A percentile compares a stretch with the other conserved stretches of the same genome.
These are phyloP conservation scores for Kodamaea leandrae DNA, from an alignment of 805 yeast species.

Conservation along the genomic window DNA sequence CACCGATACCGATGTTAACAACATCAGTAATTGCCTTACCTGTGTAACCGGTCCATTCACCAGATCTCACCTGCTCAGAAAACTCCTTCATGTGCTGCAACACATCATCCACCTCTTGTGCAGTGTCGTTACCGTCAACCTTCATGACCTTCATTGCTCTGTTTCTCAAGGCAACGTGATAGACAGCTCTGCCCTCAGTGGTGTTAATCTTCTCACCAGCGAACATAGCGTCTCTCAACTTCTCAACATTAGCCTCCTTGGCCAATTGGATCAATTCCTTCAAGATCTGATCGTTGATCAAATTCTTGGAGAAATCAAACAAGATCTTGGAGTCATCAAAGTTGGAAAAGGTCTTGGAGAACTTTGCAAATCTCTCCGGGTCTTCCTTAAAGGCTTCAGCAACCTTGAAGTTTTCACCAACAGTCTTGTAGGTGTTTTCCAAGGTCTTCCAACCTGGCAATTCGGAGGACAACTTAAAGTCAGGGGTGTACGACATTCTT, in stretches of 20 bases:
- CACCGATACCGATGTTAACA: conserved; percentile 98
- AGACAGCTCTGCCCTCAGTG: conserved; percentile 96
- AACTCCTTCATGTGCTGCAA: conserved; percentile 96
- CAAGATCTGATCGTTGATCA: conserved; percentile 82
- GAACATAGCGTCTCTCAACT: conserved; percentile 87
- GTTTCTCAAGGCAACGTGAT: conserved; percentile 95
- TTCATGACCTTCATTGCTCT: conserved; percentile 77
- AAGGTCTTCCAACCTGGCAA: conserved; percentile 83
- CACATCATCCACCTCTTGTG: conserved; percentile 88
- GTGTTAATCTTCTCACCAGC: conserved; percentile 90
- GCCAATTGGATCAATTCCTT: conserved; percentile 71
- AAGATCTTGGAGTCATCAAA: conserved; percentile 84
- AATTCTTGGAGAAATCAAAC: conserved; percentile 94
- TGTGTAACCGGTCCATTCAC: conserved; percentile 95
- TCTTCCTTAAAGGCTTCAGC: conserved; percentile 77
- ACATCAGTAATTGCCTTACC: conserved; percentile 91
- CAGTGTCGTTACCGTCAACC: conserved; percentile 87
- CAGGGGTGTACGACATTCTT: conserved; percentile 2
- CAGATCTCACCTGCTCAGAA: conserved; percentile 85
- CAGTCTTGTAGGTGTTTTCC: conserved; percentile 63
- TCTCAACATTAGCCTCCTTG: conserved; percentile 83
- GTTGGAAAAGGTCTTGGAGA: conserved; percentile 75
- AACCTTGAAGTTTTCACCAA: conserved; percentile 71
- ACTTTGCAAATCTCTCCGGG: conserved; percentile 70
- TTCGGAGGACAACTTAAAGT: conserved; percentile 61